Base-by-base conservation (phyloP, 2,329 filamentous ascomycete genomes). In the Zalaria obscura region DNA sequence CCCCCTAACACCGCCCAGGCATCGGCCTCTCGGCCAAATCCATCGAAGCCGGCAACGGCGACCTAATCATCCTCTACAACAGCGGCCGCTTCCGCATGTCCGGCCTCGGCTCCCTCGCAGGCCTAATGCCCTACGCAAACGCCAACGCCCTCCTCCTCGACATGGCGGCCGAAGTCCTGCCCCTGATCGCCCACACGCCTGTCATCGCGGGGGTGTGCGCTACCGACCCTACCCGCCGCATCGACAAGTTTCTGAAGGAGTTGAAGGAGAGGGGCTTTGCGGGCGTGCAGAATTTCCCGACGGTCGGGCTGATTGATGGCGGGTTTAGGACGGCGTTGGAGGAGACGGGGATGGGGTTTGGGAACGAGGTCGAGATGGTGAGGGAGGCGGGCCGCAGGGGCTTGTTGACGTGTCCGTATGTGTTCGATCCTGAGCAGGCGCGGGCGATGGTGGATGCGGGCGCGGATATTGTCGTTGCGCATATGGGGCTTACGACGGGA, bases 281-380 rank as follows among this genome's bases (percentile, higher is more conserved):
- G 2, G 80, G 80, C 2, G 69, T 83, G 9, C 80, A 84, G 56
- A 84, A 84, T 51, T 84, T 84, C 54, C 80, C 80, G 1, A 83
- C 80, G 0, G 78, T 83, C 2, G 80, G 80, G 0, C 61, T 84
- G 25, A 77, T 83, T 31, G 80, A 84, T 55, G 79, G 78, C 1
- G 67, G 67, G 8, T 83, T 84, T 54, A 69, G 80, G 8, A 66
- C 68, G 25, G 78, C 79, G 48, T 66, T 85, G 2, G 80, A 84
- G 53, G 78, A 83, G 56, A 83, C 79, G 1, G 78, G 75, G 5
- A 84, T 84, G 78, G 73, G 74, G 1, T 84, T 76, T 52, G 70
- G 69, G 10, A 60, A 68, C 5, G 80, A 85, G 53, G 78, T 84
- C 2, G 75, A 78, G 39, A 75, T 83, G 68, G 69, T 84, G 36